phyloP scores from a whole-genome alignment of 306 rosid genomes.

The Chamaecrista fasciculata region DNA sequence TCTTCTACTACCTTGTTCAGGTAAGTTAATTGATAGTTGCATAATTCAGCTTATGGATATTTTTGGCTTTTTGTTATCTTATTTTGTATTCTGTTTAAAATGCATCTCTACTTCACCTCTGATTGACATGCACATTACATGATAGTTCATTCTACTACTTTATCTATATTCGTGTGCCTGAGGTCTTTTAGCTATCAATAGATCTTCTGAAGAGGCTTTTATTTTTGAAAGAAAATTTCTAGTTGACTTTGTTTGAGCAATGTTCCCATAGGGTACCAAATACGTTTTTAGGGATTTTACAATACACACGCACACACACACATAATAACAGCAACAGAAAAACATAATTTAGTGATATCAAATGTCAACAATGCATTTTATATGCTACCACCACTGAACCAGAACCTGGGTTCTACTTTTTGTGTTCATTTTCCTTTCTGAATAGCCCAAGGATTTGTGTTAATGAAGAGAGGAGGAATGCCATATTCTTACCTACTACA shows the following conservation, averaged over 20 bases:
- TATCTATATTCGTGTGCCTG: not conserved
- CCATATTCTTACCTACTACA: too few relatives aligned
- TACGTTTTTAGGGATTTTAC: not conserved
- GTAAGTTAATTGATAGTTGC: slow-evolving; percentile 34
- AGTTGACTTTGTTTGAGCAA: not conserved
- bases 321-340: too few relatives aligned
- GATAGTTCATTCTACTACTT: not conserved
- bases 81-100: not conserved
- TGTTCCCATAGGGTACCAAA: not conserved
- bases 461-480: too few relatives aligned
- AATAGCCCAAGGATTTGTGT: too few relatives aligned
- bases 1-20: slow-evolving; percentile 98
- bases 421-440: too few relatives aligned
- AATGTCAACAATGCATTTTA: not conserved
- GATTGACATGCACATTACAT: not conserved
- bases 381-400: not conserved
- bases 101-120: not conserved
- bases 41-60: not conserved
- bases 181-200: not conserved
- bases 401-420: not conserved
- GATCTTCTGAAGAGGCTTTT: not conserved
- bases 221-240: not conserved
- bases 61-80: not conserved
- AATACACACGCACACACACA: too few relatives aligned
- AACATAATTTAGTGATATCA: not conserved